These are phyloP conservation scores for Chaetomiaceae sp. DNA, from an alignment of 2,329 filamentous ascomycete species.

Conservation along the genomic window DNA sequence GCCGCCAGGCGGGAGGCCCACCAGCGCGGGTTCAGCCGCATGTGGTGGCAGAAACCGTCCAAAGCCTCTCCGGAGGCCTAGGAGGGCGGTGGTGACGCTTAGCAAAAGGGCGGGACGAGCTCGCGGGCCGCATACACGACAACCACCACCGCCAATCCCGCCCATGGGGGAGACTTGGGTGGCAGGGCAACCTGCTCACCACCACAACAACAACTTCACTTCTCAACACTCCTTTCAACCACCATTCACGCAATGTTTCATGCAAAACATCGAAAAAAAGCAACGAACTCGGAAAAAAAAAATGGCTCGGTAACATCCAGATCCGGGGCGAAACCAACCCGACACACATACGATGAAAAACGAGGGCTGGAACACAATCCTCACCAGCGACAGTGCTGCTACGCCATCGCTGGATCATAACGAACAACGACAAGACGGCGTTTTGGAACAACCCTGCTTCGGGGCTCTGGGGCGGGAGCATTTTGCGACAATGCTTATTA, in stretches of 20 bases:
- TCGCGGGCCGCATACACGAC: slow-evolving; percentile 15
- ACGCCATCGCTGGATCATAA: slow-evolving; percentile 32
- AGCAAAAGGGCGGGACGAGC: slow-evolving; percentile 6
- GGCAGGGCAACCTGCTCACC: slow-evolving; percentile 37
- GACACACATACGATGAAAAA: neutral
- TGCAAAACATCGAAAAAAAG: neutral
- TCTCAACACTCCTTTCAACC: slow-evolving; percentile 18
- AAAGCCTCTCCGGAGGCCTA: slow-evolving; percentile 7
- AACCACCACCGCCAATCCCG: slow-evolving; percentile 11
- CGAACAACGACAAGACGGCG: slow-evolving; percentile 23
- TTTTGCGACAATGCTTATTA: slow-evolving; percentile 38
- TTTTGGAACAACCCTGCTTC: slow-evolving; percentile 19
- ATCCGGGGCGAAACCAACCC: slow-evolving; percentile 26
- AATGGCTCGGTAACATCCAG: slow-evolving; percentile 9
- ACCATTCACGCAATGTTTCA: slow-evolving; percentile 13
- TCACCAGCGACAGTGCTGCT: slow-evolving; percentile 36
- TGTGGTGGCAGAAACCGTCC: slow-evolving; percentile 28
- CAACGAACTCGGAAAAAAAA: slow-evolving; percentile 2
- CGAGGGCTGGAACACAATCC: slow-evolving; percentile 23
- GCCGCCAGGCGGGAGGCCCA: slow-evolving; percentile 54
- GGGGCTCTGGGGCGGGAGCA: slow-evolving; percentile 11
- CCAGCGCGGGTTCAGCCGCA: slow-evolving; percentile 53
- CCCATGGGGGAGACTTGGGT: neutral
- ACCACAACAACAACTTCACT: slow-evolving; percentile 16
- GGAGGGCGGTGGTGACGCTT: too few species aligned